phyloP scores from a whole-genome alignment of 805 yeast genomes.

The Torulaspora microellipsoides region DNA sequence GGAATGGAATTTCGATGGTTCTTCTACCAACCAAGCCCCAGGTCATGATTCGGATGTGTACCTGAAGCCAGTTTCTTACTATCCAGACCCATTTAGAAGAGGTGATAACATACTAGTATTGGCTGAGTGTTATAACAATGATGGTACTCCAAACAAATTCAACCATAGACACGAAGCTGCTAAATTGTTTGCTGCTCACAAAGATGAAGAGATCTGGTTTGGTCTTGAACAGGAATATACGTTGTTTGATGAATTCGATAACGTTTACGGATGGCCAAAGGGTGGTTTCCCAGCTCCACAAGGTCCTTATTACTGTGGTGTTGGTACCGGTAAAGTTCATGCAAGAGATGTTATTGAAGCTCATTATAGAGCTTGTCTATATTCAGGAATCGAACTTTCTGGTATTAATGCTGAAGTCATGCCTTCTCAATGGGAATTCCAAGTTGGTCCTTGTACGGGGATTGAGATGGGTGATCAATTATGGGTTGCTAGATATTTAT shows the following conservation, averaged over 20 bases:
- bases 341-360: conserved; percentile 99
- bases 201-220: conserved; percentile 84
- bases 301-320: conserved; percentile 99
- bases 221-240: conserved; percentile 99
- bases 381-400: conserved; percentile 83
- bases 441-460: conserved; percentile 97
- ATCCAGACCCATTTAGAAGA: conserved; percentile 96
- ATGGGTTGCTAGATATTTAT: conserved; percentile 91
- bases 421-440: conserved; percentile 99
- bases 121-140: conserved; percentile 96
- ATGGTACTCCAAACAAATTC: conserved; percentile 97
- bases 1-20: conserved; percentile 99
- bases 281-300: conserved; percentile 99
- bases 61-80: conserved; percentile 90
- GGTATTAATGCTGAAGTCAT: conserved; percentile 99
- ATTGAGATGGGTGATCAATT: conserved; percentile 95
- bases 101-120: conserved; percentile 95
- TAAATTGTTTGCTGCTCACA: conserved; percentile 90
- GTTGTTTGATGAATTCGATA: conserved; percentile 82
- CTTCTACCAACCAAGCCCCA: conserved; percentile 97
- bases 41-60: conserved; percentile 95
- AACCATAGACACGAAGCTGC: conserved; percentile 98
- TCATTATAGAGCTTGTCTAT: conserved; percentile 96
- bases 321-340: conserved; percentile 96
- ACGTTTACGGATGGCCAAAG: conserved; percentile 97